Base-by-base conservation (phyloP, 441 rosid genomes). In the Euphorbia celastroides region DNA sequence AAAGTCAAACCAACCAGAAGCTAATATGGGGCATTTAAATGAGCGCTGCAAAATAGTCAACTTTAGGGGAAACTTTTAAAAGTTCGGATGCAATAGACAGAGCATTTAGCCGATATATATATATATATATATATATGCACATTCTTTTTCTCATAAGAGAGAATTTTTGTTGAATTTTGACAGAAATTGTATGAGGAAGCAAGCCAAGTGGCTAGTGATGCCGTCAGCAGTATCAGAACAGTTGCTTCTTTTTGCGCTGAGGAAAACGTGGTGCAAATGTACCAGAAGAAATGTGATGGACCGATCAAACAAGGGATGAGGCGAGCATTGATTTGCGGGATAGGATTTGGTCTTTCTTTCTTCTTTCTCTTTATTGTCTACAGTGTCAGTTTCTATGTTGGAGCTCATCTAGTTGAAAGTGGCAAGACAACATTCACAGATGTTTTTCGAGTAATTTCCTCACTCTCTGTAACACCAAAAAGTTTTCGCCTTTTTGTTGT, bases 161-260 rank as follows among this genome's bases (percentile, higher is more conserved):
- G 42, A 50, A 34, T 9, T 31, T 11, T 16, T 13, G 17, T 28
- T 7, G 46, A 55, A 41, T 31, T 34, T 38, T 62, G 54, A 60
- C 83, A 90, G 95, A 78, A 64, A 75, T 83, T 81, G 85, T 90
- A 88, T 5, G 88, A 86, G 78, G 93, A 86, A 74, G 97, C 97
- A 8, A 90, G 89, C 69, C 85, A 88, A 74, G 87, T 90, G 16
- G 95, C 89, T 2, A 84, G 81, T 60, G 95, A 88, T 72, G 97
- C 97, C 9, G 86, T 87, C 0, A 83, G 97, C 48, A 84, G 83
- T 64, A 91, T 88, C 19, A 80, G 93, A 78, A 88, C 97, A 0
- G 91, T 90, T 64, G 88, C 90, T 57, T 90, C 93, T 12, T 90
- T 84, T 75, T 83, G 92, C 74, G 91, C 88, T 0, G 95, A 88